These are phyloP conservation scores for Helminthosporium solani DNA, from an alignment of 2,329 filamentous ascomycete species.

Conservation along the genomic window DNA sequence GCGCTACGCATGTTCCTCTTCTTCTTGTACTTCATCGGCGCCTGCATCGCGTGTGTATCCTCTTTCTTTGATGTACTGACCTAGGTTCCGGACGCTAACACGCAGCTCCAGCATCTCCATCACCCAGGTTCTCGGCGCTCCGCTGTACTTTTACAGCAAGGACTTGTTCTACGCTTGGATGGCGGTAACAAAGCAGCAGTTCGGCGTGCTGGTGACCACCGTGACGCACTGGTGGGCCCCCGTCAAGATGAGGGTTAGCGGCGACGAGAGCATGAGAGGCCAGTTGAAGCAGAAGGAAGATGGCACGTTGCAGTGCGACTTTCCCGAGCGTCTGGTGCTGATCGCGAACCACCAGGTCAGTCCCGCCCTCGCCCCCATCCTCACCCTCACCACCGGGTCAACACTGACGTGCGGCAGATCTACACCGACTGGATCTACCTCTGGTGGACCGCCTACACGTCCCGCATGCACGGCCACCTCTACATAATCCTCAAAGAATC, in stretches of 20 bases:
- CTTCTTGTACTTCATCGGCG: conserved; percentile 48
- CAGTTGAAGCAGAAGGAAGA: conserved; percentile 69
- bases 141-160: conserved; percentile 71
- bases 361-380: background rate
- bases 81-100: conserved; percentile 24
- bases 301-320: conserved; percentile 71
- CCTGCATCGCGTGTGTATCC: conserved; percentile 42
- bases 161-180: conserved; percentile 82
- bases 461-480: conserved; percentile 77
- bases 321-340: conserved; percentile 77
- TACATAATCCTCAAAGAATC: conserved; percentile 91
- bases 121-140: conserved; percentile 71
- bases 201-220: conserved; percentile 72
- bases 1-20: conserved; percentile 48
- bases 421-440: conserved; percentile 91
- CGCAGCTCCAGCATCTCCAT: conserved; percentile 49
- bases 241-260: conserved; percentile 76
- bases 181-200: conserved; percentile 81
- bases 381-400: background rate
- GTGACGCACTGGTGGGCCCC: conserved; percentile 86
- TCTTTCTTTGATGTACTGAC: conserved; percentile 9
- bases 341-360: conserved; percentile 77
- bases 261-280: conserved; percentile 74
- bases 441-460: conserved; percentile 87
- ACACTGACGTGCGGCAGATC: conserved; percentile 51